phyloP scores from a whole-genome alignment of 495 filamentous ascomycete genomes.

The Apodospora peruviana region DNA sequence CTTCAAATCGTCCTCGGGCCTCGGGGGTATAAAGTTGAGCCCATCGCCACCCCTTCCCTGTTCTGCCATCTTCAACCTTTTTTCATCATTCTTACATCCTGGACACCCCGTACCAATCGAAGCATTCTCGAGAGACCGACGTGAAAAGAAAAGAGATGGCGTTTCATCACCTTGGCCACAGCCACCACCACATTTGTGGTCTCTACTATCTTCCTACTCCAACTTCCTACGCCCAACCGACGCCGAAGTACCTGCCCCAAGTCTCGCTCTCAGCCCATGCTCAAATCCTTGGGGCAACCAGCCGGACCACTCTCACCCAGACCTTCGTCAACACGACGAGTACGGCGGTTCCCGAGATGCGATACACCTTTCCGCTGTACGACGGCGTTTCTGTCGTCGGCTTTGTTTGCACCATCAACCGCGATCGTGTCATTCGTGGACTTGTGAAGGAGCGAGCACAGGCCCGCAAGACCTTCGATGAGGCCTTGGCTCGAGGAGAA shows the following conservation, averaged over 20 bases:
- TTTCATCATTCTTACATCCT: too few relatives aligned
- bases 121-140: too few relatives aligned
- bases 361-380: constrained; percentile 64
- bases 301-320: constrained; percentile 54
- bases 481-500: constrained; percentile 50
- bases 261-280: constrained; percentile 44
- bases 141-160: too few relatives aligned
- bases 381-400: constrained; percentile 60
- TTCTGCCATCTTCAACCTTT: too few relatives aligned
- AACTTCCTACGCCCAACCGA: background rate
- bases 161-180: too few relatives aligned
- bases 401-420: constrained; percentile 52
- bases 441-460: constrained; percentile 56
- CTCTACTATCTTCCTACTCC: background rate
- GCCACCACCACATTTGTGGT: too few relatives aligned
- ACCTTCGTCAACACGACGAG: constrained; percentile 43
- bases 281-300: constrained; percentile 45
- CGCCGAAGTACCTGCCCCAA: constrained; percentile 47
- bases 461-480: constrained; percentile 48
- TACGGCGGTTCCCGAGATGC: constrained; percentile 35
- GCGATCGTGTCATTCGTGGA: constrained; percentile 44
- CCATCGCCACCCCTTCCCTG: too few relatives aligned
- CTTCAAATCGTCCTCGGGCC: too few relatives aligned
- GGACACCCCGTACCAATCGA: too few relatives aligned
- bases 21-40: too few relatives aligned